Evolutionary conservation across 768 basidiomycete species (phyloP), one percentile per base, ranked within the genome.

Genomic region (Erythrobasidium yunnanense): DNA sequence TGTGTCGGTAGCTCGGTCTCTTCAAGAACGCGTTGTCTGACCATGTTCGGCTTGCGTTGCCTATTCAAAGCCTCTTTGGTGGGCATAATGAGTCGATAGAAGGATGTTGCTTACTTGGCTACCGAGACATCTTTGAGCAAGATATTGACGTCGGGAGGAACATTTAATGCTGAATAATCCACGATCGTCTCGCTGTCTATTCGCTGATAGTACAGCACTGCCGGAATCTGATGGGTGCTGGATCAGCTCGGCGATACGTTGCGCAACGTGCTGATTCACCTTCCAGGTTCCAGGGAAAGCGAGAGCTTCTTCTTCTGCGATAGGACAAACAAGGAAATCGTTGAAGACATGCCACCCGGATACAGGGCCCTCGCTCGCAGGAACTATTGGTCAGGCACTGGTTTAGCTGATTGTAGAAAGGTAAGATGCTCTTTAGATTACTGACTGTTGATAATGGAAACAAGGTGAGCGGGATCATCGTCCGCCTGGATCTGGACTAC

Each of bases 261-360:
- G 33, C 13, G 25, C 1, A 22, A 33, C 11, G 15, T 15, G 29
- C 11, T n/a, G n/a, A 70, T 81, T 30, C 29, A 87, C 92, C 83
- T 99, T 99, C 93, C 93, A 99, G 50, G 79, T 80, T n/a, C 81
- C 84, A 7, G 87, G 84, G 73, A 95, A 91, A 72, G 85, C 85
- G 66, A 97, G 76, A 0, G 88, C 93, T 71, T 96, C 91, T 33
- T 84, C 81, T 76, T 93, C 87, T 1, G 86, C 79, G 30, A 96
- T 83, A 63, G 88, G 87, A 52, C 80, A 80, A 13, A 99, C 95
- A 1, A 85, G 81, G 73, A 99, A 99, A 73, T 99, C 95, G 73
- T 99, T 99, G 83, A 97, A 97, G 60, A 97, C 76, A 72, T 86
- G 86, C 95, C 95, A 99, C 1, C 84, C 83, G 23, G 70, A 72